phyloP scores from a whole-genome alignment of 2,329 filamentous ascomycete genomes.

The Colletotrichum noveboracense region DNA sequence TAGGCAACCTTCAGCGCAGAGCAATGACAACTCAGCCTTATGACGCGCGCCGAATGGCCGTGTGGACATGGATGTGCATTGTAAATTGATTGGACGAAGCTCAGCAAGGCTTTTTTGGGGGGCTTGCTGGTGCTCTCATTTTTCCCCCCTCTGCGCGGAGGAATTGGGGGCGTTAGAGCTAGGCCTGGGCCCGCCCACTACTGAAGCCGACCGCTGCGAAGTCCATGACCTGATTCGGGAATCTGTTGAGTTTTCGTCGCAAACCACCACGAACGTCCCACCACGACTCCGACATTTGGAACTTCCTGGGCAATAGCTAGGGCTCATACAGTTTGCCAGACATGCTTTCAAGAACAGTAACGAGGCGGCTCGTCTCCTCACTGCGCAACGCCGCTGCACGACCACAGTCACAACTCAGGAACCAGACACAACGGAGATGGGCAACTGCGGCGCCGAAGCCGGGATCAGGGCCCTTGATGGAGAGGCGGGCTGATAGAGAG shows the following conservation, averaged over 20 bases:
- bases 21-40: slow-evolving; percentile 15
- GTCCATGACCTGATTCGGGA: slow-evolving; percentile 15
- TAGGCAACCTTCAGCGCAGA: background rate
- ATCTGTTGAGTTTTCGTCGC: slow-evolving; percentile 4
- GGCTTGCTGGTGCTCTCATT: background rate
- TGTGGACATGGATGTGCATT: background rate
- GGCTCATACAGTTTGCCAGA: background rate
- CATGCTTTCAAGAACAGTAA: slow-evolving; percentile 15
- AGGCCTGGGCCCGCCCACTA: slow-evolving; percentile 3
- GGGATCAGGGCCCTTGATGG: slow-evolving; percentile 69
- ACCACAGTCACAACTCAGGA: background rate
- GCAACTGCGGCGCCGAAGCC: slow-evolving; percentile 61
- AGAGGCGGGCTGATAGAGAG: slow-evolving; percentile 68
- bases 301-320: background rate
- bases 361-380: slow-evolving; percentile 13
- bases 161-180: background rate
- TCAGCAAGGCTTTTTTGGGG: background rate
- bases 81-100: slow-evolving; percentile 1
- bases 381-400: background rate
- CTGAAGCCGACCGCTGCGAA: background rate
- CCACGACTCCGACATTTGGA: background rate
- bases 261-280: background rate
- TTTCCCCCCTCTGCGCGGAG: background rate
- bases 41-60: slow-evolving; percentile 5
- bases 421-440: slow-evolving; percentile 45